Percentiles rank a stretch among this genome's conserved stretches.
phyloP scores from a whole-genome alignment of 306 rosid species.

The Fragaria vesca region DNA sequence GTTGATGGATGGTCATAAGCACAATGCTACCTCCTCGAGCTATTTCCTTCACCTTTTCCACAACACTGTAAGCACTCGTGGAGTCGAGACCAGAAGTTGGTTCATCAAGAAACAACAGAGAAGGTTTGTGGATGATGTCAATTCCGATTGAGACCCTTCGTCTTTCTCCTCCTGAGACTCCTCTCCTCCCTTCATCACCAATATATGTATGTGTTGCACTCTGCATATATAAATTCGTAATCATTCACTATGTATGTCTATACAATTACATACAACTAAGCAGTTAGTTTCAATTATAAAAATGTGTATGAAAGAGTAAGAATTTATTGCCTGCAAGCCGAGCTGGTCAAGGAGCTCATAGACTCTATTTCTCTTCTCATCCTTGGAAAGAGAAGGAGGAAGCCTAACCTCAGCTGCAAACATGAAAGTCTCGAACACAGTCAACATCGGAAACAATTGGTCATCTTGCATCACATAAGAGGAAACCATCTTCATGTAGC shows the following conservation, averaged over 20 bases:
- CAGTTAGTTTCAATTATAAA: not conserved
- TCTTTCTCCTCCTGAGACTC: conserved; percentile 92
- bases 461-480: conserved; percentile 97
- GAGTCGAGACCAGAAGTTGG: conserved; percentile 97
- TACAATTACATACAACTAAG: not conserved
- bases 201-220: conserved; percentile 73
- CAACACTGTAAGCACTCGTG: conserved; percentile 79
- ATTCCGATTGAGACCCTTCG: conserved; percentile 81
- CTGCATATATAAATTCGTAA: conserved; percentile 34
- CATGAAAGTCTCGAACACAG: conserved; percentile 85
- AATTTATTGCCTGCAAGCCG: conserved; percentile 57
- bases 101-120: conserved; percentile 77
- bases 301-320: not conserved
- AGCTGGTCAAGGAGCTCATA: conserved; percentile 68
- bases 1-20: conserved; percentile 90
- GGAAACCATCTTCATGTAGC: conserved; percentile 93
- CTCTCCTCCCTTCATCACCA: conserved; percentile 82
- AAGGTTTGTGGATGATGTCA: conserved; percentile 81
- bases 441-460: conserved; percentile 82
- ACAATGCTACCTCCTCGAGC: conserved; percentile 86
- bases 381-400: conserved; percentile 66
- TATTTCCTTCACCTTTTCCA: conserved; percentile 84
- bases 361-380: conserved; percentile 69
- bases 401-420: conserved; percentile 93
- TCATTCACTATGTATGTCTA: not conserved